Percentiles rank a stretch among this genome's conserved stretches.
phyloP scores from a whole-genome alignment of 305 asterid genomes.

The Lippia alba region DNA sequence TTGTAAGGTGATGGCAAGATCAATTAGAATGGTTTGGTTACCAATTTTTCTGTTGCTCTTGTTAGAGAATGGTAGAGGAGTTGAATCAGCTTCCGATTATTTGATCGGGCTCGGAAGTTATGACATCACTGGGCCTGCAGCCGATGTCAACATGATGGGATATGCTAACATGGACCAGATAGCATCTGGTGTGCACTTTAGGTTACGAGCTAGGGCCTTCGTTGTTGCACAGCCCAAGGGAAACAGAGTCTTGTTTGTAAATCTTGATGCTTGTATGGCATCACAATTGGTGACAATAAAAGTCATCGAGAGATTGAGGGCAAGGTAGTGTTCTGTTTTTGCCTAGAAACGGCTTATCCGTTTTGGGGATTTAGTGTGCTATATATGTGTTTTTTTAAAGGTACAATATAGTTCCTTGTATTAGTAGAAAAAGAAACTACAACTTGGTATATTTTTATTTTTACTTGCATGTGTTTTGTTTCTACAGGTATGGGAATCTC shows the following conservation, averaged over 20 bases:
- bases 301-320: slow-evolving; percentile 87
- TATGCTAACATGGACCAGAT: slow-evolving; percentile 83
- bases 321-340: slow-evolving; percentile 56
- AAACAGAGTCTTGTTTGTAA: slow-evolving; percentile 72
- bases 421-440: slow-evolving; percentile 15
- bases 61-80: slow-evolving; percentile 50
- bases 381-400: slow-evolving; percentile 17
- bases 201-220: slow-evolving; percentile 91
- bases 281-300: slow-evolving; percentile 88
- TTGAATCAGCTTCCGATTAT: slow-evolving; percentile 63
- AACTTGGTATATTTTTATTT: slow-evolving; percentile 1
- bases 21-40: slow-evolving; percentile 49
- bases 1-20: slow-evolving; percentile 43
- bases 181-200: slow-evolving; percentile 92
- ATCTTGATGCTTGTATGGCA: slow-evolving; percentile 99
- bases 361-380: slow-evolving; percentile 18
- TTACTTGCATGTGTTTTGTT: slow-evolving; percentile 3
- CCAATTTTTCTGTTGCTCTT: slow-evolving; percentile 49
- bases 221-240: slow-evolving; percentile 84
- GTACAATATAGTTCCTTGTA: slow-evolving; percentile 17
- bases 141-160: slow-evolving; percentile 99
- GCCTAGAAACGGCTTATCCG: slow-evolving; percentile 4
- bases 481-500: slow-evolving; percentile 81
- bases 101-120: slow-evolving; percentile 93
- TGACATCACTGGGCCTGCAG: slow-evolving; percentile 98